These are phyloP conservation scores for Diospyros lotus DNA, from an alignment of 148 eudicot species.

Conservation along the genomic window DNA sequence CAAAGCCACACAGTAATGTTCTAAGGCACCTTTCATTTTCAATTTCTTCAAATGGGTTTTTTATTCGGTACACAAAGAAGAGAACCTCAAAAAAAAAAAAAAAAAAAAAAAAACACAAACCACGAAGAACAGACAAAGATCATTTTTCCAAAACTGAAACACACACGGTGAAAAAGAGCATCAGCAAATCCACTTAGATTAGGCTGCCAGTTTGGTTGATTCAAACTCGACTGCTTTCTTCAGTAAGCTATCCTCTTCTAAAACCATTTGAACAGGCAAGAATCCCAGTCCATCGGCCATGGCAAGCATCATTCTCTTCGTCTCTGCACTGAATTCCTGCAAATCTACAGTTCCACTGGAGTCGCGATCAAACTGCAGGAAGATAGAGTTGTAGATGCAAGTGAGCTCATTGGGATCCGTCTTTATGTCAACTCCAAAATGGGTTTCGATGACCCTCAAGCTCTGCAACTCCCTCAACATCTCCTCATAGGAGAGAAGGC, in stretches of 20 bases:
- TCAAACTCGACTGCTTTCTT: constrained; percentile 18
- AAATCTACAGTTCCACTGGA: constrained; percentile 23
- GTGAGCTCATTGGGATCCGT: constrained; percentile 11
- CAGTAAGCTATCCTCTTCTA: constrained; percentile 21
- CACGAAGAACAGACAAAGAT: too few species aligned
- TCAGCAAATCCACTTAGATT: neutral
- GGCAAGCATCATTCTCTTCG: constrained; percentile 21
- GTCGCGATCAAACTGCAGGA: constrained; percentile 19
- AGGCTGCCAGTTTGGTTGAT: constrained; percentile 4
- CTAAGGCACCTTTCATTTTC: too few species aligned
- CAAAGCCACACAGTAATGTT: too few species aligned
- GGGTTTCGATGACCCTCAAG: constrained; percentile 21
- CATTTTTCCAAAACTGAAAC: too few species aligned
- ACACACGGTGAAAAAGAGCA: neutral
- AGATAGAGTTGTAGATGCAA: constrained; percentile 7
- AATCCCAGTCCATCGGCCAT: constrained; percentile 19
- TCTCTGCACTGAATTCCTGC: constrained; percentile 23
- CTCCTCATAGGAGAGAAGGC: constrained; percentile 18
- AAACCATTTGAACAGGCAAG: constrained; percentile 23
- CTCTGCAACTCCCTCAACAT: constrained; percentile 20
- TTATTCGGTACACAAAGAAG: too few species aligned
- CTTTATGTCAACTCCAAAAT: constrained; percentile 17
- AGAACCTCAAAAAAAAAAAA: too few species aligned
- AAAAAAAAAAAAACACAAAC: too few species aligned
- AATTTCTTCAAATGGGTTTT: too few species aligned